phyloP scores from a whole-genome alignment of 768 basidiomycete genomes.

The Boletus sp. region DNA sequence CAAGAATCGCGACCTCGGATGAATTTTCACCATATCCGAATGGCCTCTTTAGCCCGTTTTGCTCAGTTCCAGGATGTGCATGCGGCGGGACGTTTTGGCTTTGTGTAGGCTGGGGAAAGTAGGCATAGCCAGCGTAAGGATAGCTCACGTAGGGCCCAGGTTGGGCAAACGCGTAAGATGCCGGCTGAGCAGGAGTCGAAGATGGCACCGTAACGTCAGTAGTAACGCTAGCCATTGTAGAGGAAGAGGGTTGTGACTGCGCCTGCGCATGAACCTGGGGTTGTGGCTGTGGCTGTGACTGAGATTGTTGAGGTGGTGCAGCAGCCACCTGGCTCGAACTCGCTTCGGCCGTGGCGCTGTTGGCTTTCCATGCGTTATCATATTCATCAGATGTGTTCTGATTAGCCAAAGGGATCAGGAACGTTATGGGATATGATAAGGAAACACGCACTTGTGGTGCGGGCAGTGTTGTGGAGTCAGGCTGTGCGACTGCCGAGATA shows the following conservation, averaged over 20 bases:
- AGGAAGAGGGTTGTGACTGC: slow-evolving; percentile 21
- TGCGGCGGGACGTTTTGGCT: slow-evolving; percentile 23
- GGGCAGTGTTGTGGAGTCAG: slow-evolving; percentile 23
- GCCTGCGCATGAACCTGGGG: slow-evolving; percentile 17
- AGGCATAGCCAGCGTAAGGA: slow-evolving; percentile 35
- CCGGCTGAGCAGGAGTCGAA: slow-evolving; percentile 27
- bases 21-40: slow-evolving; percentile 27
- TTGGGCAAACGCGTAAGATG: slow-evolving; percentile 31
- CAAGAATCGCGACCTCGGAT: slow-evolving; percentile 30
- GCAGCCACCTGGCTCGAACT: slow-evolving; percentile 23
- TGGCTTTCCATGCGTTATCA: slow-evolving; percentile 62
- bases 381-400: slow-evolving; percentile 53
- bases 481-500: slow-evolving; percentile 20
- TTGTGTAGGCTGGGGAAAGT: slow-evolving; percentile 29
- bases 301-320: slow-evolving; percentile 21
- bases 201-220: slow-evolving; percentile 20
- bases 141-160: slow-evolving; percentile 36
- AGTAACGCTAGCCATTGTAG: slow-evolving; percentile 16
- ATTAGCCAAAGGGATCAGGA: slow-evolving; percentile 12
- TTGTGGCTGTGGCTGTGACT: slow-evolving; percentile 19
- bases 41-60: slow-evolving; percentile 28
- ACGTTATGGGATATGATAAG: neutral
- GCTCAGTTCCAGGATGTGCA: slow-evolving; percentile 26
- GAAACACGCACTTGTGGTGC: slow-evolving; percentile 27
- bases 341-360: slow-evolving; percentile 42